Conservation (phyloP, 495 filamentous ascomycete genomes). For the Pseudevernia furfuracea region DNA sequence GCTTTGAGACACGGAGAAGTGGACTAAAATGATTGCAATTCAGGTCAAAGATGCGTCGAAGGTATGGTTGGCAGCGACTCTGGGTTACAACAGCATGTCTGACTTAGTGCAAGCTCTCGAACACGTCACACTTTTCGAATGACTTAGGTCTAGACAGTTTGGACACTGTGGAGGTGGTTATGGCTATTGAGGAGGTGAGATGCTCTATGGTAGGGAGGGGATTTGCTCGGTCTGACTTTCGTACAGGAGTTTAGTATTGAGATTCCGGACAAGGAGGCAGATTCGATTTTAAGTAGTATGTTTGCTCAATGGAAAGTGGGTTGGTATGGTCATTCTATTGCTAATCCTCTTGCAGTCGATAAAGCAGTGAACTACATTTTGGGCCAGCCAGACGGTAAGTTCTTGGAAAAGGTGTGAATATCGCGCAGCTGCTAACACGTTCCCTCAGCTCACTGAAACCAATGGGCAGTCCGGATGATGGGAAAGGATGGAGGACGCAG, state of each 20-base stretch:
- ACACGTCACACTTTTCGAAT: constrained; percentile 81
- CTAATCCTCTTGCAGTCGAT: constrained; percentile 55
- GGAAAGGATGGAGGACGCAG: neutral
- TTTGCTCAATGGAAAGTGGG: constrained; percentile 22
- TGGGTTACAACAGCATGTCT: constrained; percentile 9
- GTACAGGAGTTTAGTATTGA: constrained; percentile 97
- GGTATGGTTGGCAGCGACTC: constrained; percentile 40
- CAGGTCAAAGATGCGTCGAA: constrained; percentile 70
- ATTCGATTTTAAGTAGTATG: constrained; percentile 93
- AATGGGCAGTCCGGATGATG: too few species aligned
- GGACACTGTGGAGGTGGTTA: constrained; percentile 98
- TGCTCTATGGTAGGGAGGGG: neutral
- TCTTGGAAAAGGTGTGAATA: neutral
- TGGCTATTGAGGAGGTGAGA: constrained; percentile 98
- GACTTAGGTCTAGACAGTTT: constrained; percentile 94
- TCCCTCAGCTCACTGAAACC: constrained; percentile 20
- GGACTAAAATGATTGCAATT: constrained; percentile 28
- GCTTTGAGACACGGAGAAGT: neutral
- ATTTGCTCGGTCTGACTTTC: constrained; percentile 23
- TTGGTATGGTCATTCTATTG: neutral
- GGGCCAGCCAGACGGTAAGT: constrained; percentile 77
- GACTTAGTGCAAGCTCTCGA: constrained; percentile 56
- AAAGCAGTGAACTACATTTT: constrained; percentile 94
- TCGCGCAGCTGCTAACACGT: neutral
- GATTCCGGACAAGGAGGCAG: constrained; percentile 98